phyloP scores from a whole-genome alignment of 805 yeast species.

The Wickerhamomyces sydowiorum region DNA sequence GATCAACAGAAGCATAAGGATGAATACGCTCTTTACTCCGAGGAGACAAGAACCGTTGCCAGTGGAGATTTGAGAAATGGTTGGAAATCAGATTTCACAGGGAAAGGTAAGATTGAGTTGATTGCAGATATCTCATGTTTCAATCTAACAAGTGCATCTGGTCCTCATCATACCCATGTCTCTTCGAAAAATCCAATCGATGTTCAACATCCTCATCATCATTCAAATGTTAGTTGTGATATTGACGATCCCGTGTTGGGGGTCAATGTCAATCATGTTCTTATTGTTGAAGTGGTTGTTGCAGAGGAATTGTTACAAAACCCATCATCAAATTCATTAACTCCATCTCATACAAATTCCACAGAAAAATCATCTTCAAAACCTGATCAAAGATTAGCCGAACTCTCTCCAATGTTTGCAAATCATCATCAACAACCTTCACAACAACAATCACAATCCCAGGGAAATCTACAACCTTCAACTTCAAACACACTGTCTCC shows the following conservation, averaged over 20 bases:
- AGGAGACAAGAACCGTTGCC: conserved; percentile 68
- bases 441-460: conserved; percentile 13
- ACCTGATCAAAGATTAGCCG: conserved; percentile 36
- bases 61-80: conserved; percentile 84
- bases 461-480: conserved; percentile 15
- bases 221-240: conserved; percentile 66
- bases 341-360: conserved; percentile 18
- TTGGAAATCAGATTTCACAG: conserved; percentile 90
- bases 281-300: conserved; percentile 84
- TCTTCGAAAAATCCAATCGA: conserved; percentile 35
- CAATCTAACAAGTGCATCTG: conserved; percentile 48
- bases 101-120: conserved; percentile 73
- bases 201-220: conserved; percentile 5
- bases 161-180: conserved; percentile 37
- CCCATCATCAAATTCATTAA: conserved; percentile 26
- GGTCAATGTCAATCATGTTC: conserved; percentile 64
- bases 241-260: conserved; percentile 79
- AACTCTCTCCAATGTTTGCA: conserved; percentile 37
- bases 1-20: conserved; percentile 23
- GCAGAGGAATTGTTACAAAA: conserved; percentile 78
- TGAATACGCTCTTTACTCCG: conserved; percentile 47
- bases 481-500: conserved; percentile 3
- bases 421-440: conserved; percentile 23
- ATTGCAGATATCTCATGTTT: conserved; percentile 64
- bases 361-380: conserved; percentile 7